Conservation (phyloP, 2,329 filamentous ascomycete species). For the Zasmidium citrigriseum region DNA sequence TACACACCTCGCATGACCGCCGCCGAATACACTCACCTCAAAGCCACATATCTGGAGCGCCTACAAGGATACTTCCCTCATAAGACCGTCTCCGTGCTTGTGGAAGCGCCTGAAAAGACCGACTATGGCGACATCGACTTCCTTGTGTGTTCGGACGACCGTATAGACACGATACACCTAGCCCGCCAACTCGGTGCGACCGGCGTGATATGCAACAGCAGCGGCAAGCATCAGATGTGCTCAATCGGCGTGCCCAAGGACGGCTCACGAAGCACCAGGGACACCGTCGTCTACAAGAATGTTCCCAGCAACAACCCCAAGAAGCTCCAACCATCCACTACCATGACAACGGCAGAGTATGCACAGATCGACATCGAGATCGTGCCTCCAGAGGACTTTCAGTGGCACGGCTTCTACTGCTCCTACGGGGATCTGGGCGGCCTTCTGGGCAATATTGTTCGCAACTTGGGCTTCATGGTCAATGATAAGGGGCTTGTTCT, state of each 20-base stretch:
- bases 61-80: slow-evolving; percentile 55
- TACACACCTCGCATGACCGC: slow-evolving; percentile 66
- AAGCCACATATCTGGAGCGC: slow-evolving; percentile 44
- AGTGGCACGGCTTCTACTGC: slow-evolving; percentile 68
- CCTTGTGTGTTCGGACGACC: too few relatives aligned
- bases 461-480: slow-evolving; percentile 65
- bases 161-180: too few relatives aligned
- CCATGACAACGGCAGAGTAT: slow-evolving; percentile 25
- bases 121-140: slow-evolving; percentile 75
- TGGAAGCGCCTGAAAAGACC: slow-evolving; percentile 68
- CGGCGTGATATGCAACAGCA: slow-evolving; percentile 22
- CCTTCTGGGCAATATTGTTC: slow-evolving; percentile 64
- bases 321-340: not conserved
- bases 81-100: slow-evolving; percentile 57
- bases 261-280: slow-evolving; percentile 5
- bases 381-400: slow-evolving; percentile 47
- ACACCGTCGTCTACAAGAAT: slow-evolving; percentile 19
- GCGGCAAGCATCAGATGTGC: slow-evolving; percentile 12
- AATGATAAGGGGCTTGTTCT: slow-evolving; percentile 66
- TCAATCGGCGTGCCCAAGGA: slow-evolving; percentile 27
- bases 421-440: slow-evolving; percentile 74
- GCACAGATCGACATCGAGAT: slow-evolving; percentile 72
- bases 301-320: slow-evolving; percentile 1
- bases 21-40: slow-evolving; percentile 57
- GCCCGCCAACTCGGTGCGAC: slow-evolving; percentile 49